These are phyloP conservation scores for Corylus americana DNA, from an alignment of 306 rosid species.

Conservation along the genomic window DNA sequence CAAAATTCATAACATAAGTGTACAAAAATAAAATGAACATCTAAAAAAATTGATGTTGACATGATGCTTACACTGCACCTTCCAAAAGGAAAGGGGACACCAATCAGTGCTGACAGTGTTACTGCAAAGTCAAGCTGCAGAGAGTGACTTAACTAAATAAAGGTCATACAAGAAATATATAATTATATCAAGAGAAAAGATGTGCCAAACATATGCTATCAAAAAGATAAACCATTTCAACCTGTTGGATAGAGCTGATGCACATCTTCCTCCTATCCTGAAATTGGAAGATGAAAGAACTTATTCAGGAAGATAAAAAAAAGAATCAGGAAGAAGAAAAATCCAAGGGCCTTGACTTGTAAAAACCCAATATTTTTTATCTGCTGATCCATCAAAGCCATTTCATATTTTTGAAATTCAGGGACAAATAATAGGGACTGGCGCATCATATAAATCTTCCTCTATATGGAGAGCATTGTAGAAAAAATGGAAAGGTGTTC, in stretches of 20 bases:
- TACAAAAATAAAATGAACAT: constrained; percentile 14
- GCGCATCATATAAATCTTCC: not conserved
- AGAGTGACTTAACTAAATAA: constrained; percentile 35
- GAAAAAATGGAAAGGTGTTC: too few species aligned
- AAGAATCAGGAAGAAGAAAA: not conserved
- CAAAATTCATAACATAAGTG: constrained; percentile 9
- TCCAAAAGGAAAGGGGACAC: constrained; percentile 95
- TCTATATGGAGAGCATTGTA: too few species aligned
- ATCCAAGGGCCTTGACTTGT: not conserved
- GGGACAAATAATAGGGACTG: not conserved
- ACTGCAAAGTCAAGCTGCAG: constrained; percentile 97
- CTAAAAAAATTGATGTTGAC: constrained; percentile 29
- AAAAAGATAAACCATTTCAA: constrained; percentile 34
- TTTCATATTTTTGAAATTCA: not conserved
- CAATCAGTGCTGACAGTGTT: constrained; percentile 86
- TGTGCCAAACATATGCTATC: constrained; percentile 18
- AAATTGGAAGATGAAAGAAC: constrained; percentile 20
- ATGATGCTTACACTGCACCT: constrained; percentile 92
- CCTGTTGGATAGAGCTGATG: constrained; percentile 87
- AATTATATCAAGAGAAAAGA: constrained; percentile 11
- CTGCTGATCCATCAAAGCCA: not conserved
- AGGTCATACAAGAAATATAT: constrained; percentile 14
- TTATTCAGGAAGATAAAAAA: constrained; percentile 19
- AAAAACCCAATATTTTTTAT: constrained; percentile 14
- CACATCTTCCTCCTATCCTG: constrained; percentile 73